Base-by-base conservation (phyloP, 2,329 filamentous ascomycete genomes). In the Fusarium scirpi region DNA sequence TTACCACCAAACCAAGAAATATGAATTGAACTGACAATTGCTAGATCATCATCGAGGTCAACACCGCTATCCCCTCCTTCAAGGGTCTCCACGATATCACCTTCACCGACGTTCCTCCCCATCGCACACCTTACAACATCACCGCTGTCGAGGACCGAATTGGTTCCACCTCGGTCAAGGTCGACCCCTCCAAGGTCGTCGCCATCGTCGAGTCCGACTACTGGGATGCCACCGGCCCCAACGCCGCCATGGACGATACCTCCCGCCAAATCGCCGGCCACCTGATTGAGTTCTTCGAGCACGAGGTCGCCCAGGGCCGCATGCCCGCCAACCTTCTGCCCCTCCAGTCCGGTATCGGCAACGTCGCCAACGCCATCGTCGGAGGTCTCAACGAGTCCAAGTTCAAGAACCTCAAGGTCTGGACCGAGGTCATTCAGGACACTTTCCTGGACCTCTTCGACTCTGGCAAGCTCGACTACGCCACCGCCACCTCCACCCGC, bases 381-480 rank as follows among this genome's bases (percentile, higher is more conserved):
- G 93, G 94, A 65, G 94, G 94, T 16, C 88, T 97, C 59, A 88
- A 90, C 70, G 88, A 91, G 65, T 92, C 92, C 71, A 91, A 94
- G 80, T 97, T 97, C 86, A 88, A 89, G 78, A 92, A 97, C 83
- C 87, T 97, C 62, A 94, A 92, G 79, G 94, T 97, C 41, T 97
- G 94, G 94, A 97, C 94, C 25, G 94, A 97, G 82, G 94, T 97
- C 49, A 89, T 97, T 61, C 94, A 97, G 83, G 94, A 97, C 79
- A 94, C 92, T 24, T 97, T 97, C 89, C 88, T 97, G 25, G 94
- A 97, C 79, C 91, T 97, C 58, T 97, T 97, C 81, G 94, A 97
- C 84, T 92, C 89, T 64, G 94, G 93, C 27, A 91, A 93, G 77
- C 87, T 97, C 22, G 93, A 97, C 82, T 97, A 96, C 76, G 94